phyloP scores from a whole-genome alignment of 31 red algal species.

The Odonthalia washingtoniensis region DNA sequence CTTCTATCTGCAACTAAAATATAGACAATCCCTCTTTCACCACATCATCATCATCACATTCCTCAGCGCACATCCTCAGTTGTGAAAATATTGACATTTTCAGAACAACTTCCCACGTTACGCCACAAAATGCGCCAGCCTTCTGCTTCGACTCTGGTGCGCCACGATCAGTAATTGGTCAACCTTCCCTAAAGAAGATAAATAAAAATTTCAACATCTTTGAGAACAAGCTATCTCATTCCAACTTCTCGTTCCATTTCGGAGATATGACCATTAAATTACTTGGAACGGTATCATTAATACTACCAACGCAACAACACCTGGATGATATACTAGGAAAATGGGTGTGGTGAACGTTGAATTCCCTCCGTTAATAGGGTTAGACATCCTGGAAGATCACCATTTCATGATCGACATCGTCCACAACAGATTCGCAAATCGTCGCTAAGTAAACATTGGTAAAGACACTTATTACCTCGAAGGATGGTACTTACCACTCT shows the following conservation, averaged over 20 bases:
- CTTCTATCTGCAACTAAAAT: too few relatives aligned
- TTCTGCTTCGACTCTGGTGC: background rate
- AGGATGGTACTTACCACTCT: background rate
- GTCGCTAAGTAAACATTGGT: background rate
- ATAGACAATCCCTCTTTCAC: too few relatives aligned
- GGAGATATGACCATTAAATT: background rate
- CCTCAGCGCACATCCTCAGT: too few relatives aligned
- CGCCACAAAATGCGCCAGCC: too few relatives aligned
- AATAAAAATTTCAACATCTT: background rate
- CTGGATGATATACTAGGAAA: background rate
- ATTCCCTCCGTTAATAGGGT: constrained; percentile 10
- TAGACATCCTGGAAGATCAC: constrained; percentile 17
- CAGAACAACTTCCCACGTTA: too few relatives aligned
- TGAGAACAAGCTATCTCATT: background rate
- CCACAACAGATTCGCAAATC: background rate
- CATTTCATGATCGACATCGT: background rate
- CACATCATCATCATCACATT: too few relatives aligned
- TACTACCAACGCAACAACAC: background rate
- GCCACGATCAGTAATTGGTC: background rate
- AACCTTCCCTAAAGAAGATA: background rate
- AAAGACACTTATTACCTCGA: background rate
- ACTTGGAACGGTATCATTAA: background rate
- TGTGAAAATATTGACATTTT: too few relatives aligned
- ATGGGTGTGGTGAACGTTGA: constrained; percentile 21
- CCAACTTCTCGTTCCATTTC: background rate